Evolutionary conservation across 75 land plant species (phyloP).

Genomic region (Cupressus sempervirens): DNA sequence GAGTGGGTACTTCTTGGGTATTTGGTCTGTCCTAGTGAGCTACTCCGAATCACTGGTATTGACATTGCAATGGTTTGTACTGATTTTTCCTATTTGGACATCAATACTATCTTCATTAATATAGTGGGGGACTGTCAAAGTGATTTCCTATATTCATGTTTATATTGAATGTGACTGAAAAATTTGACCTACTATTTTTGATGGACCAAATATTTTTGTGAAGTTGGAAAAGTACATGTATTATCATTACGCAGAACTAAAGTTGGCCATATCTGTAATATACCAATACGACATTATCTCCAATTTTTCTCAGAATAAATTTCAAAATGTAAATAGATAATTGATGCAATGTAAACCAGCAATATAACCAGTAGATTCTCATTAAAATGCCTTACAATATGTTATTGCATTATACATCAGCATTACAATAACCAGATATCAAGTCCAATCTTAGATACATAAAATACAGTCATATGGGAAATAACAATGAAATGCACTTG

Average conservation of each 20-base stretch:
- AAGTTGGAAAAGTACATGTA: neutral
- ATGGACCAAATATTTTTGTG: neutral
- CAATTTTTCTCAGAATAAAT: too few relatives aligned
- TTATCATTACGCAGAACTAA: neutral
- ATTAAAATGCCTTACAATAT: too few relatives aligned
- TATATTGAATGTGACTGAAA: neutral
- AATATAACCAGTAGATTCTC: too few relatives aligned
- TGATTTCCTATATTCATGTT: neutral
- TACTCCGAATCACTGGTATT: slow-evolving; percentile 86
- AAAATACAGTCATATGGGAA: too few relatives aligned
- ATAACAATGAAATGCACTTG: too few relatives aligned
- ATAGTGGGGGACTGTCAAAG: slow-evolving; percentile 3
- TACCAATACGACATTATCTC: too few relatives aligned
- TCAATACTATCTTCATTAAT: neutral
- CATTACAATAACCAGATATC: too few relatives aligned
- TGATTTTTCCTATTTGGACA: slow-evolving; percentile 2
- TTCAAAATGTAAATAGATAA: too few relatives aligned
- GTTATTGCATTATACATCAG: too few relatives aligned
- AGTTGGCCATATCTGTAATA: neutral
- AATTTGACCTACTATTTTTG: neutral
- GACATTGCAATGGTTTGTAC: slow-evolving; percentile 86
- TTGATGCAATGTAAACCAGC: too few relatives aligned
- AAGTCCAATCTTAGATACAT: too few relatives aligned
- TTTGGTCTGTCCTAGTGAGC: slow-evolving; percentile 98
- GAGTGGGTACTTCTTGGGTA: slow-evolving; percentile 98